Evolutionary conservation across 225 moss, liverwort and hornwort species (phyloP).

Genomic region (Pseudoscleropodium purum): DNA sequence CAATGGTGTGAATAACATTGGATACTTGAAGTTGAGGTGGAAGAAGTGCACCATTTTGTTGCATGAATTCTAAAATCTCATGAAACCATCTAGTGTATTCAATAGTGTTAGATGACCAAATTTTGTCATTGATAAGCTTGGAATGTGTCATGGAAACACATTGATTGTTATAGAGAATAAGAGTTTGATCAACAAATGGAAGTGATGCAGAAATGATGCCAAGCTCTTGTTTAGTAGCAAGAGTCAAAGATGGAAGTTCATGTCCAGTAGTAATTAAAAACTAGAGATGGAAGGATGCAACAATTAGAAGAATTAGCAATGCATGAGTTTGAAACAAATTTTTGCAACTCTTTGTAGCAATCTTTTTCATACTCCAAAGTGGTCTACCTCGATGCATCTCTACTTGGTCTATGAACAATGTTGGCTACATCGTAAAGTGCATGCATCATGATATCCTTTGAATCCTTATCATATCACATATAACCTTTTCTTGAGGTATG

Average conservation of each 20-base stretch:
- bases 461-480: neutral
- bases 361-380: neutral
- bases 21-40: neutral
- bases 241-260: neutral
- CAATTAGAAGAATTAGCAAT: neutral
- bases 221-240: neutral
- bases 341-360: neutral
- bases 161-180: no score
- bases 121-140: no score
- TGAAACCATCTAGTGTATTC: no score
- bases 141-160: no score
- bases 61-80: no score
- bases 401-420: fast-evolving
- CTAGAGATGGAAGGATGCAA: neutral
- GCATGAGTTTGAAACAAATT: neutral
- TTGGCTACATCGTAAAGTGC: neutral
- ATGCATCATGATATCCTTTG: neutral
- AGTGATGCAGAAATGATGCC: neutral
- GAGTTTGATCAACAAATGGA: no score
- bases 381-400: neutral
- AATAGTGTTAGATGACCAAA: no score
- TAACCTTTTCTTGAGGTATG: neutral
- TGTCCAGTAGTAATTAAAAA: fast-evolving
- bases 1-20: neutral
- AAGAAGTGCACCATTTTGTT: neutral